A percentile compares a stretch with the other conserved stretches of the same genome.
These are phyloP conservation scores for Poteriospumella lacustris DNA, from an alignment of 108 stramenopile genomes.

Conservation along the genomic window DNA sequence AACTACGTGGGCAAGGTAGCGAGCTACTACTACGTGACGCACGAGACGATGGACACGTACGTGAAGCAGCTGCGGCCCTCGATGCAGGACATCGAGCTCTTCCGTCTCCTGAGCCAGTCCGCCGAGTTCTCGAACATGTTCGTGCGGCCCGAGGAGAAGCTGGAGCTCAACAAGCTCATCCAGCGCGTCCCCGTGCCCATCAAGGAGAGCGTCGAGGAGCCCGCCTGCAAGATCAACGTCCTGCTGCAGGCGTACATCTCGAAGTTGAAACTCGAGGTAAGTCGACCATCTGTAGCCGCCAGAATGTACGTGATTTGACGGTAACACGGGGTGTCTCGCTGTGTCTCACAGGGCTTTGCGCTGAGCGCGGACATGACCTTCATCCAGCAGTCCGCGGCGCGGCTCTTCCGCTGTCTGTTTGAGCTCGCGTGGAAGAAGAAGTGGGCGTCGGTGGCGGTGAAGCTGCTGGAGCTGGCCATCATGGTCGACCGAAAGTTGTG, in stretches of 20 bases:
- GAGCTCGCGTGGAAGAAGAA: conserved; percentile 87
- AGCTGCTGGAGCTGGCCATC: conserved; percentile 79
- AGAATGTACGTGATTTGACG: too few species aligned
- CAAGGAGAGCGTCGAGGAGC: conserved; percentile 85
- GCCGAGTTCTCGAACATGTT: conserved; percentile 92
- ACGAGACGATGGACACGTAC: conserved; percentile 87
- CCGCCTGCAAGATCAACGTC: conserved; percentile 92
- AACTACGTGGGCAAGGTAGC: conserved; percentile 93
- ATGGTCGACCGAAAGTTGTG: conserved; percentile 91
- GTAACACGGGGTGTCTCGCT: too few species aligned
- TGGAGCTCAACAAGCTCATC: conserved; percentile 87
- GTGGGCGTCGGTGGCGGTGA: conserved; percentile 86
- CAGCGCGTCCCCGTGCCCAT: conserved; percentile 95
- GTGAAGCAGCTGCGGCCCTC: conserved; percentile 86
- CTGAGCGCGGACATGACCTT: conserved; percentile 95
- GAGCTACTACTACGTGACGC: conserved; percentile 95
- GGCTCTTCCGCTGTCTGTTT: conserved; percentile 91
- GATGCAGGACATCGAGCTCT: conserved; percentile 95
- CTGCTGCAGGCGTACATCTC: conserved; percentile 97
- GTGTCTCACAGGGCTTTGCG: conserved; percentile 90
- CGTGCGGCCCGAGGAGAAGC: conserved; percentile 93
- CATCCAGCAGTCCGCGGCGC: conserved; percentile 92
- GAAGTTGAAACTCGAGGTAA: conserved; percentile 76
- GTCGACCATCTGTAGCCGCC: neutral
- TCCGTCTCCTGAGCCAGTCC: conserved; percentile 78